Evolutionary conservation across 768 basidiomycete species (phyloP).

Genomic region (Amanita polypyramis): DNA sequence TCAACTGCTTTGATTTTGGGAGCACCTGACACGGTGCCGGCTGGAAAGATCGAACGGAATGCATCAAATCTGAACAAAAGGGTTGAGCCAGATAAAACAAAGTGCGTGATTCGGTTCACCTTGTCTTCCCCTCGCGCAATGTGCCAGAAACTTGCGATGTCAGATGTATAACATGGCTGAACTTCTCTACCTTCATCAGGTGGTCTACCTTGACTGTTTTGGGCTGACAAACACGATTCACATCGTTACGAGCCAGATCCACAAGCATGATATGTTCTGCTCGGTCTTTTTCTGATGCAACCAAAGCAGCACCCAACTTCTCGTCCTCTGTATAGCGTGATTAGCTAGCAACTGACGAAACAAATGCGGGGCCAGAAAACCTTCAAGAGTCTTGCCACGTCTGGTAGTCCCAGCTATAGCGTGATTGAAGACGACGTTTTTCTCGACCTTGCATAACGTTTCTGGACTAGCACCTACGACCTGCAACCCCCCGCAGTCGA

Average conservation of each 20-base stretch:
- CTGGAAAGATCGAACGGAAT: slow-evolving; percentile 97
- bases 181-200: slow-evolving; percentile 88
- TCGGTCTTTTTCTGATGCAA: slow-evolving; percentile 85
- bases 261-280: slow-evolving; percentile 99
- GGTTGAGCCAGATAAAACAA: slow-evolving; percentile 2
- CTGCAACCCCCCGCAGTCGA: slow-evolving; percentile 89
- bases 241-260: slow-evolving; percentile 95
- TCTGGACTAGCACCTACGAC: slow-evolving; percentile 98
- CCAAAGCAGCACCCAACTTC: slow-evolving; percentile 58
- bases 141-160: slow-evolving; percentile 91
- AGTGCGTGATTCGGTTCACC: slow-evolving; percentile 36
- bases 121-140: slow-evolving; percentile 71
- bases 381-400: slow-evolving; percentile 78
- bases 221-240: slow-evolving; percentile 93
- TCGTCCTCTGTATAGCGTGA: slow-evolving; percentile 66
- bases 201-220: slow-evolving; percentile 94
- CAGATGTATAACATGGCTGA: slow-evolving; percentile 96
- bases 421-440: slow-evolving; percentile 90
- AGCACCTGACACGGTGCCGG: slow-evolving; percentile 96
- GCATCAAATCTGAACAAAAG: slow-evolving; percentile 73
- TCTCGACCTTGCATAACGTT: slow-evolving; percentile 91
- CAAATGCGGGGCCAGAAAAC: slow-evolving; percentile 25
- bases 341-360: neutral
- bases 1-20: slow-evolving; percentile 99
- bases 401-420: slow-evolving; percentile 95